Percentiles rank a stretch among this genome's conserved stretches.
Conservation (phyloP, 257 asterid species). For the Ocimum tenuiflorum region DNA sequence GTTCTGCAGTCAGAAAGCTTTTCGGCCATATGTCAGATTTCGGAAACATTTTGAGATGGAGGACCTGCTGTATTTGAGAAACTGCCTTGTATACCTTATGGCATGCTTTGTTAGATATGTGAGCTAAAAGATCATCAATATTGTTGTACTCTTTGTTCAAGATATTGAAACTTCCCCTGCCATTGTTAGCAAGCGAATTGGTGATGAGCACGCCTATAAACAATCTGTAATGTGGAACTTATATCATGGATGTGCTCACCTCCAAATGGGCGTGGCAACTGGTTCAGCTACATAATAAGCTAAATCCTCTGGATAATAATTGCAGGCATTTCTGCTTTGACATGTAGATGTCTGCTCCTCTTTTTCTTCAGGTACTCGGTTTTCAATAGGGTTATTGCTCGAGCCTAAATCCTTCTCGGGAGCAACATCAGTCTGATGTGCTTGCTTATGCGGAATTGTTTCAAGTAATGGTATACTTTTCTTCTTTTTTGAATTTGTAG, state of each 20-base stretch:
- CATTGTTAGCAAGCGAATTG: slow-evolving; percentile 12
- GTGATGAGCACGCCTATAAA: not conserved
- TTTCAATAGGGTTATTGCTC: not conserved
- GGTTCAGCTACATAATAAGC: slow-evolving; percentile 33
- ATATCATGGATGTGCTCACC: slow-evolving; percentile 36
- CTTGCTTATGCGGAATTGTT: not conserved
- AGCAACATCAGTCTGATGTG: not conserved
- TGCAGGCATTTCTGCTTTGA: not conserved
- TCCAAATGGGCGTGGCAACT: slow-evolving; percentile 48
- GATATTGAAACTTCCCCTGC: slow-evolving; percentile 57
- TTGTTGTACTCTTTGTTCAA: slow-evolving; percentile 24
- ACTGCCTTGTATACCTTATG: slow-evolving; percentile 42
- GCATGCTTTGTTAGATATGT: slow-evolving; percentile 49
- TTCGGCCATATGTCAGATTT: slow-evolving; percentile 62
- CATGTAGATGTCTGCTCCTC: not conserved
- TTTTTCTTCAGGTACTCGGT: not conserved
- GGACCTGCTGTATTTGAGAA: slow-evolving; percentile 34
- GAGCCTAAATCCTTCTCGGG: not conserved
- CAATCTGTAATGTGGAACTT: not conserved
- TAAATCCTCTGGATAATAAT: slow-evolving; percentile 16
- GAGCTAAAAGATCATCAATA: slow-evolving; percentile 49
- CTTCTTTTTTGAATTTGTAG: slow-evolving; percentile 4
- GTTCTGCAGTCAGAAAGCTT: slow-evolving; percentile 42
- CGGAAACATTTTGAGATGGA: slow-evolving; percentile 58
- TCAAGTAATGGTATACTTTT: not conserved